phyloP scores from a whole-genome alignment of 768 basidiomycete species.

The Gloeostereum incarnatum region DNA sequence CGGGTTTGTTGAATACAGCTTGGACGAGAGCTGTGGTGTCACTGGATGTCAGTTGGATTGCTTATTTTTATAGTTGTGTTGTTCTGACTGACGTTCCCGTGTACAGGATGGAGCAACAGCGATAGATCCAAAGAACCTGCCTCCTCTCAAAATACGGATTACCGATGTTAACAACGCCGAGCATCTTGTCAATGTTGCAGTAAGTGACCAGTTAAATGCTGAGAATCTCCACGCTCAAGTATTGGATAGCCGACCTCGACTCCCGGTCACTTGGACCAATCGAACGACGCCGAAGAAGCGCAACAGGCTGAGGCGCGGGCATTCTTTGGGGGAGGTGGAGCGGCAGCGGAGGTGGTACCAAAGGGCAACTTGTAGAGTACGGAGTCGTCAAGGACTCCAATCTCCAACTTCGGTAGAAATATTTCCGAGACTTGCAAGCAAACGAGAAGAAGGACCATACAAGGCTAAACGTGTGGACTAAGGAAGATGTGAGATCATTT shows the following conservation, averaged over 20 bases:
- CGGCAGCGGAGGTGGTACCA: neutral
- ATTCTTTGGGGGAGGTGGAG: constrained; percentile 22
- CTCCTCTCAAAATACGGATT: constrained; percentile 23
- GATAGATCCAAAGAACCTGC: constrained; percentile 15
- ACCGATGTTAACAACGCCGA: constrained; percentile 25
- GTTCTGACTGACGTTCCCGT: neutral
- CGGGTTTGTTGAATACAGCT: constrained; percentile 61
- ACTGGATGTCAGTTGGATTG: constrained; percentile 25
- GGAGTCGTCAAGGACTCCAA: no score
- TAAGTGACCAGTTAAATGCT: neutral
- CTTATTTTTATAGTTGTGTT: constrained; percentile 1
- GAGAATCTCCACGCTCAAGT: neutral
- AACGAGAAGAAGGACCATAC: no score
- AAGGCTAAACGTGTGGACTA: no score
- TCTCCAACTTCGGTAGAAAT: no score
- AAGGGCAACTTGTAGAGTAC: neutral
- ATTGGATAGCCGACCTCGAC: constrained; percentile 4
- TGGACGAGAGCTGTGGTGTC: constrained; percentile 52
- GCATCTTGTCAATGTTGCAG: constrained; percentile 22
- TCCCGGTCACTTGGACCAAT: constrained; percentile 5
- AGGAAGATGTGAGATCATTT: no score
- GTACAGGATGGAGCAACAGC: constrained; percentile 9
- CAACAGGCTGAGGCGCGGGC: constrained; percentile 20
- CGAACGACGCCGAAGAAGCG: constrained; percentile 14
- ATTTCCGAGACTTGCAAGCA: no score